Base-by-base conservation (phyloP, 352 stramenopile species). In the Globisporangium heterothallicum region DNA sequence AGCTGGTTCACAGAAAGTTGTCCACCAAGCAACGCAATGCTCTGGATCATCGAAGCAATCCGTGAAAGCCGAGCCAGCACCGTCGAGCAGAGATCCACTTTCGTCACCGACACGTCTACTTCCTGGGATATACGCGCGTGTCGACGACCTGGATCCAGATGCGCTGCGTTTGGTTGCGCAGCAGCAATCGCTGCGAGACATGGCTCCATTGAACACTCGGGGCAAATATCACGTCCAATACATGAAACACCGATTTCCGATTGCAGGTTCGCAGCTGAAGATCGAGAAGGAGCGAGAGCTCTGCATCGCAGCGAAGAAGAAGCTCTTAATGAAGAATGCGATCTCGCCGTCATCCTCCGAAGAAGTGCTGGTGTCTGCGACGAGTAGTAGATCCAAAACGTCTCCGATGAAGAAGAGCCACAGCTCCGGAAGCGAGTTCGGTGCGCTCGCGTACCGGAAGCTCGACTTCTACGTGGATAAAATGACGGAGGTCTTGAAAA, bases 191-290 rank as follows among this genome's bases (percentile, higher is more conserved):
- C 41, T 69, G 32, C 42, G 43, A 10, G 63, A 78, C 5, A 58
- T 73, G 53, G 50, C 52, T 16, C 70, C 72, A 9, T 45, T 81
- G 12, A 84, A 90, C 52, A 69, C 66, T 9, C 51, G 61, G 6
- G 82, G 82, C 12, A 87, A 88, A 45, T 92, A 90, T 63, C 78
- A 92, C 56, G 22, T 58, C 13, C 69, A 65, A 14, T 88, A 64
- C 43, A 79, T 92, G 63, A 82, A 79, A 46, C 65, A 89, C 44
- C 55, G 61, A 45, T 92, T 84, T 42, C 82, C 78, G 32, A 87
- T 92, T 43, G 77, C 78, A 27, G 82, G 82, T 10, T 63, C 70
- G 14, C 82, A 92, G 71, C 41, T 90, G 24, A 73, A 64, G 44
- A 59, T 86, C 34, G 78, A 92, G 63, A 78, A 71, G 38, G 69